phyloP scores from a whole-genome alignment of 345 rosid genomes.

The Arabidopsis suecica region DNA sequence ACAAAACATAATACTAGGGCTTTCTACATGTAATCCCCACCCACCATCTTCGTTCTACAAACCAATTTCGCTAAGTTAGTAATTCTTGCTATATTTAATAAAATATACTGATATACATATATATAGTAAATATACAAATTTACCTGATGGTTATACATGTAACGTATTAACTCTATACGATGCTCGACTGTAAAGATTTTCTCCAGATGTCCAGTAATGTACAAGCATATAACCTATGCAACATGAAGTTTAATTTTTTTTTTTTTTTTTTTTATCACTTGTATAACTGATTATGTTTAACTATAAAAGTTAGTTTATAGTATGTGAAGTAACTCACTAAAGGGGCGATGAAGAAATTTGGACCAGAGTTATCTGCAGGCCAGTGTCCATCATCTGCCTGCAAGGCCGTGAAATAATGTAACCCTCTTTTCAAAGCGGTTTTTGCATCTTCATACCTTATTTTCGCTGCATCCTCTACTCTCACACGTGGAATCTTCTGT shows the following conservation, averaged over 20 bases:
- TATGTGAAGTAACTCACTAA: too few species aligned
- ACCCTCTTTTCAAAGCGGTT: background rate
- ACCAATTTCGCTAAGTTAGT: too few species aligned
- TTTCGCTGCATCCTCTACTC: background rate
- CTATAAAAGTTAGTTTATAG: too few species aligned
- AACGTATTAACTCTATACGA: conserved; percentile 10
- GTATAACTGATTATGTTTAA: too few species aligned
- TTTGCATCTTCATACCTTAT: conserved; percentile 1
- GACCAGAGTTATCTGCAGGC: conserved; percentile 3
- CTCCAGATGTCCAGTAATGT: conserved; percentile 18
- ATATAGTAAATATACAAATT: background rate
- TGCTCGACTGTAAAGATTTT: background rate
- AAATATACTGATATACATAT: too few species aligned
- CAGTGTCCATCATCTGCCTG: conserved; percentile 14
- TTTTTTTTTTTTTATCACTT: too few species aligned
- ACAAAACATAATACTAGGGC: background rate
- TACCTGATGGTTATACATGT: conserved; percentile 25
- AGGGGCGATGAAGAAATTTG: background rate
- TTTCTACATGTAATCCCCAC: conserved; percentile 9
- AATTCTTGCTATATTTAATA: too few species aligned
- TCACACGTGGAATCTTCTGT: background rate
- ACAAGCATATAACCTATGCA: conserved; percentile 5
- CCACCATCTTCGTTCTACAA: conserved; percentile 5
- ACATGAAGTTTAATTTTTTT: too few species aligned
- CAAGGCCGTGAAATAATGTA: background rate